phyloP scores from a whole-genome alignment of 1,284 basidiomycete species.

The Apiotrichum gracile region DNA sequence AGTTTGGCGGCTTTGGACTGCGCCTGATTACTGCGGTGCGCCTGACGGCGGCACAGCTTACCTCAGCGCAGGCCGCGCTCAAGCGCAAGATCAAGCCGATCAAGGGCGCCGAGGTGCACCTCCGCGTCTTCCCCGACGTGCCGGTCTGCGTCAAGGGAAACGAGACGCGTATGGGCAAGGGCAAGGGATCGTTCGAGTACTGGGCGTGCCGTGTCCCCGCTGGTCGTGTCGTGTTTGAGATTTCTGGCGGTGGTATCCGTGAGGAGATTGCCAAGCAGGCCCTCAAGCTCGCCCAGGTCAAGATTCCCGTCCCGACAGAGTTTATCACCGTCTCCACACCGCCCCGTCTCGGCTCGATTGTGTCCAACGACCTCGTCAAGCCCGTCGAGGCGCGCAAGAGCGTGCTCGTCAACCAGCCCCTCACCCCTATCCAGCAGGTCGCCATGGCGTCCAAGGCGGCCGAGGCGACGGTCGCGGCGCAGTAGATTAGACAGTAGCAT shows the following conservation, averaged over 20 bases:
- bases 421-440: conserved; percentile 5
- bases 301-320: conserved; percentile 83
- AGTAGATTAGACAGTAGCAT: not conserved
- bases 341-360: conserved; percentile 65
- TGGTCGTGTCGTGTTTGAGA: conserved; percentile 91
- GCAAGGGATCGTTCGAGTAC: conserved; percentile 94
- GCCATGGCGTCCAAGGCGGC: not conserved
- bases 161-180: conserved; percentile 99
- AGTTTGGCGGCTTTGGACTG: conserved; percentile 81
- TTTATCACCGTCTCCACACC: conserved; percentile 69
- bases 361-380: conserved; percentile 22
- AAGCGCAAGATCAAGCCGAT: conserved; percentile 85
- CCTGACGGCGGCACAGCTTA: conserved; percentile 86
- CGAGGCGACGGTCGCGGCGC: not conserved
- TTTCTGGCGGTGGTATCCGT: conserved; percentile 83
- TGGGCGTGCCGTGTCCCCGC: conserved; percentile 93
- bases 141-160: conserved; percentile 98
- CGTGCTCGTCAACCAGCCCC: not conserved
- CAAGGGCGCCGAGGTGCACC: conserved; percentile 80
- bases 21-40: conserved; percentile 78
- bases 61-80: conserved; percentile 78
- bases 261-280: conserved; percentile 91
- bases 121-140: conserved; percentile 92
- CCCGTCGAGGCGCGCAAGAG: conserved; percentile 23
- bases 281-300: conserved; percentile 79